Percentiles rank a stretch among this genome's conserved stretches.
phyloP scores from a whole-genome alignment of 352 stramenopile genomes.

The Phytophthora lateralis region DNA sequence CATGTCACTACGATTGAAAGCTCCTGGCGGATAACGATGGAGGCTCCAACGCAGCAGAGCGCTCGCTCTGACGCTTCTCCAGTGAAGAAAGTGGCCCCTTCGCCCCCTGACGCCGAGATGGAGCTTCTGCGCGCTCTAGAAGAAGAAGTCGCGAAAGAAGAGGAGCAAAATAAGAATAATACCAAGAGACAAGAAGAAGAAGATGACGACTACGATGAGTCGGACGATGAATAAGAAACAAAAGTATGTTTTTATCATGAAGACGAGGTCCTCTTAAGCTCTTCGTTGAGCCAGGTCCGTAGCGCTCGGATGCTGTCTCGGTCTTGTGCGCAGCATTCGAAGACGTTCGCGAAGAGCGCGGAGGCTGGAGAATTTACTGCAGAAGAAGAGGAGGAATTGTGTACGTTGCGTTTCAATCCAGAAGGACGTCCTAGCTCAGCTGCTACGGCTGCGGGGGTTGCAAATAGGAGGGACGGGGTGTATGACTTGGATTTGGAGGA shows the following conservation, averaged over 20 bases:
- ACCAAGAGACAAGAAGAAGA: conserved; percentile 30
- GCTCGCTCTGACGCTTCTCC: background rate
- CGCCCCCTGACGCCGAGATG: conserved; percentile 24
- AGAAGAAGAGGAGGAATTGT: background rate
- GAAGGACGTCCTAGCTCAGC: conserved; percentile 1
- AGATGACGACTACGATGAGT: conserved; percentile 44
- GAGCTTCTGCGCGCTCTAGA: conserved; percentile 44
- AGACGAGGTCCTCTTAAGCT: conserved; percentile 40
- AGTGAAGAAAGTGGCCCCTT: background rate
- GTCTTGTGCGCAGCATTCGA: conserved; percentile 56
- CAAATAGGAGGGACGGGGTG: conserved; percentile 10
- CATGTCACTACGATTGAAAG: background rate
- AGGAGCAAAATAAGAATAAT: conserved; percentile 18
- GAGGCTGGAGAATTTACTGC: conserved; percentile 19
- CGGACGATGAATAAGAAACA: conserved; percentile 28
- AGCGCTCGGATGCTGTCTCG: conserved; percentile 46
- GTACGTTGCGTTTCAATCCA: conserved; percentile 5
- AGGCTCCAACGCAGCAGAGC: background rate
- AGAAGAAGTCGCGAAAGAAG: conserved; percentile 38
- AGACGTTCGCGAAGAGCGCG: conserved; percentile 48
- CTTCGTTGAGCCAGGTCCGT: conserved; percentile 48
- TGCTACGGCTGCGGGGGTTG: conserved; percentile 11
- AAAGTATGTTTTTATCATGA: background rate
- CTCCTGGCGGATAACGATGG: background rate
- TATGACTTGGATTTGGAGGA: conserved; percentile 6